Percentiles rank a stretch among this genome's conserved stretches.
Conservation (phyloP, 768 basidiomycete genomes). For the Cystobasidium ongulense region DNA sequence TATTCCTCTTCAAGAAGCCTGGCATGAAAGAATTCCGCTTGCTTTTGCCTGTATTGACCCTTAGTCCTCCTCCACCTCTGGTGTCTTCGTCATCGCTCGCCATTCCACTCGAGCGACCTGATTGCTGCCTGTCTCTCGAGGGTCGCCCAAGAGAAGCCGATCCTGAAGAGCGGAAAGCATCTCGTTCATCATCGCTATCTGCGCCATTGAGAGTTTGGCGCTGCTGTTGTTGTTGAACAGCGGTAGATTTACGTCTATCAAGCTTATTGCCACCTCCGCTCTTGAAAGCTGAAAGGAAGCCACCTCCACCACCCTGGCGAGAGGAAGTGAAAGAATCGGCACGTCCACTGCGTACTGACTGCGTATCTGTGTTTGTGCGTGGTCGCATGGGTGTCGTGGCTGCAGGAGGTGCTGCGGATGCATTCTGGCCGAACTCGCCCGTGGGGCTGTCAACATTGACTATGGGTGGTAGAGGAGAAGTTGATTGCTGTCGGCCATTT, state of each 20-base stretch:
- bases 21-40: conserved; percentile 20
- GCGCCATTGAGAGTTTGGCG: neutral
- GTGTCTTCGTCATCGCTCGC: neutral
- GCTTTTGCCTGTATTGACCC: neutral
- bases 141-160: neutral
- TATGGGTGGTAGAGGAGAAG: neutral
- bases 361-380: conserved; percentile 8
- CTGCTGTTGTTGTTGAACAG: conserved; percentile 8
- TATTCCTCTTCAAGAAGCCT: conserved; percentile 8
- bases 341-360: conserved; percentile 6
- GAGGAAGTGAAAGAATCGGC: conserved; percentile 1
- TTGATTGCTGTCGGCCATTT: neutral
- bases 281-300: too few relatives aligned
- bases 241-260: conserved; percentile 18
- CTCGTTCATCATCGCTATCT: conserved; percentile 9
- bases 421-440: neutral
- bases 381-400: neutral
- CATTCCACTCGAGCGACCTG: conserved; percentile 1
- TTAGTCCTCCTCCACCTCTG: neutral
- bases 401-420: neutral
- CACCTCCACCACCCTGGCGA: conserved; percentile 1
- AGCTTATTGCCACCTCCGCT: conserved; percentile 3
- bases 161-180: conserved; percentile 5
- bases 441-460: conserved; percentile 7
- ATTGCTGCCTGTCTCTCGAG: conserved; percentile 10